phyloP scores from a whole-genome alignment of 2,329 filamentous ascomycete species.

The Fusarium albidum region DNA sequence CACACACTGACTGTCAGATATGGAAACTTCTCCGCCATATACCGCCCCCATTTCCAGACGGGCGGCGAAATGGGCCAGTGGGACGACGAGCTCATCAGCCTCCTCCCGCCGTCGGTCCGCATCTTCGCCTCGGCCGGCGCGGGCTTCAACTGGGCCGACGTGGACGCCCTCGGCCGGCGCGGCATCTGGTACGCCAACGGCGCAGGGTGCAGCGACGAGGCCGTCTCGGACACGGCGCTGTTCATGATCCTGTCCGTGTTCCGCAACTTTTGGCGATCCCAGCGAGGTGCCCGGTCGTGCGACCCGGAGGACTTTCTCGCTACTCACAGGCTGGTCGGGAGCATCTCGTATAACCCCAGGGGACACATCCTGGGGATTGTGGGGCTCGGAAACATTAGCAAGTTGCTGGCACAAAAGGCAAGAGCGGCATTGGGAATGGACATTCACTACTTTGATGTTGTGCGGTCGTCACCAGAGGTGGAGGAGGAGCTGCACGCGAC shows the following conservation, averaged over 20 bases:
- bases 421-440: constrained; percentile 59
- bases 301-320: constrained; percentile 23
- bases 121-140: constrained; percentile 70
- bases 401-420: constrained; percentile 56
- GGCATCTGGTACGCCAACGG: constrained; percentile 55
- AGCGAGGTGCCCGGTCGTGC: constrained; percentile 28
- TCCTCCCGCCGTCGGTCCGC: constrained; percentile 60
- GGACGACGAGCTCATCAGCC: constrained; percentile 63
- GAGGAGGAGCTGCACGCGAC: constrained; percentile 42
- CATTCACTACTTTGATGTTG: constrained; percentile 60
- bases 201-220: constrained; percentile 51
- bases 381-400: constrained; percentile 57
- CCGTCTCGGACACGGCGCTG: constrained; percentile 52
- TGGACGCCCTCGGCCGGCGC: constrained; percentile 49
- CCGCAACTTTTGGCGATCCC: constrained; percentile 58
- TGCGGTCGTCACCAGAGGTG: constrained; percentile 37
- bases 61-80: constrained; percentile 71
- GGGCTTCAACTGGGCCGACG: constrained; percentile 70
- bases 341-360: constrained; percentile 57
- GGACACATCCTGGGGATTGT: constrained; percentile 60
- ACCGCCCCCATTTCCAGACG: constrained; percentile 66
- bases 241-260: constrained; percentile 56
- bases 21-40: constrained; percentile 50
- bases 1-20: constrained; percentile 21
- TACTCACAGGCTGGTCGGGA: constrained; percentile 31